Conservation (phyloP, 2,329 filamentous ascomycete genomes). For the Aplosporella prunicola region DNA sequence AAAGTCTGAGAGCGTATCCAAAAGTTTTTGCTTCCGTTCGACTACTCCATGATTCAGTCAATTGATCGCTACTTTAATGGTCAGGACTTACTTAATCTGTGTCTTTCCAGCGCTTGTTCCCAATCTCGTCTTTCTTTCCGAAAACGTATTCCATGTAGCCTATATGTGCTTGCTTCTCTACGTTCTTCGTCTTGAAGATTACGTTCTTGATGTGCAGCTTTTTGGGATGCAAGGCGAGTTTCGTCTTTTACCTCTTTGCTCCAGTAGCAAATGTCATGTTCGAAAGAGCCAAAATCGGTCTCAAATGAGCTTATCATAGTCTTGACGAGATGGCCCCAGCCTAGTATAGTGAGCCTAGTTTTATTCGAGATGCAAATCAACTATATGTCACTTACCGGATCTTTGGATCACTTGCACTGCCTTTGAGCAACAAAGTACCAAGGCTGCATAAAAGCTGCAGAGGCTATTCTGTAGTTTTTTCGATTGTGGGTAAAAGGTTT, state of each 20-base stretch:
- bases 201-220: not conserved
- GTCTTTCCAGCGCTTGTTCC: not conserved
- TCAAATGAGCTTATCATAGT: not conserved
- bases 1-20: not conserved
- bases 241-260: slow-evolving; percentile 1
- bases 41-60: no score
- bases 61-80: no score
- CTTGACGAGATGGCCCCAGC: not conserved
- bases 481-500: not conserved
- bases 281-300: not conserved
- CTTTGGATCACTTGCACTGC: not conserved
- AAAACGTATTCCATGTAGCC: not conserved
- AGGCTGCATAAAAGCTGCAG: not conserved
- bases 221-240: not conserved
- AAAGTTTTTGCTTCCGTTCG: not conserved
- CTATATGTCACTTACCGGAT: not conserved
- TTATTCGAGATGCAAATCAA: not conserved
- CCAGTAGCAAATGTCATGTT: not conserved
- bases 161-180: not conserved
- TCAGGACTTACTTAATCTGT: not conserved
- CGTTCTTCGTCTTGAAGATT: not conserved
- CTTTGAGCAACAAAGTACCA: not conserved
- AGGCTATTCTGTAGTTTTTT: not conserved
- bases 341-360: not conserved
- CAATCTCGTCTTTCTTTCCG: not conserved